Evolutionary conservation across 192 early-diverging fungal genomes (phyloP), one percentile per base, ranked within the genome.

Genomic region (Entophlyctis helioformis): DNA sequence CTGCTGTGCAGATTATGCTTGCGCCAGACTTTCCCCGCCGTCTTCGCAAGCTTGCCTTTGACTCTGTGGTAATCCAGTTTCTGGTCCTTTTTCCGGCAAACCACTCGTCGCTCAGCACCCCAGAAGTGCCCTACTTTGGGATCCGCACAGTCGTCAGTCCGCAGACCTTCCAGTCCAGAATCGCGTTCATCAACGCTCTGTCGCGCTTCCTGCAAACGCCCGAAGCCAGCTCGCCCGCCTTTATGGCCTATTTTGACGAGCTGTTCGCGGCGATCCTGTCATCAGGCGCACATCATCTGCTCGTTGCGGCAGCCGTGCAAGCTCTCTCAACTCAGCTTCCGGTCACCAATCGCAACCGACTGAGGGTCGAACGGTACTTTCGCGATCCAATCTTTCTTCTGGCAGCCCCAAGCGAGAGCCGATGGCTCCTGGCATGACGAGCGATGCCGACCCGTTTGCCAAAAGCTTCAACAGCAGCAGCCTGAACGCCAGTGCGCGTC

Each of bases 291-390:
- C 49, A 50, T 48, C 53, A 23, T 19, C 38, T 51, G 13, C 37
- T 74, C 5, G 55, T 66, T 28, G 48, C 49, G 26, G 54, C 61
- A 4, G 65, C 52, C 1, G 37, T 74, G 1, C 60, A 66, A 16
- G 37, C 50, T 33, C 23, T 74, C 8, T 39, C 54, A 15, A 27
- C 26, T 18, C 44, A 64, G 37, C 22, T 74, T 8, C 59, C 63
- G 8, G 37, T 59, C n/a, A 71, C 72, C n/a, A 71, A 68, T 46
- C 22, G 52, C 26, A 74, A 63, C 46, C 33, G 72, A 26, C 28
- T 51, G 4, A 50, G 72, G 12, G 49, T 74, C 6, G 62, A 74
- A 34, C 42, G 16, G 9, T 44, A 56, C 23, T 74, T 59, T 38
- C 41, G 56, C 18, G 18, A 21, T 1, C 44, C 36, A 0, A 54